A percentile compares a stretch with the other conserved stretches of the same genome.
Evolutionary conservation across 164 flowering plant species (phyloP).

Genomic region (Tetrastigma voinierianum): DNA sequence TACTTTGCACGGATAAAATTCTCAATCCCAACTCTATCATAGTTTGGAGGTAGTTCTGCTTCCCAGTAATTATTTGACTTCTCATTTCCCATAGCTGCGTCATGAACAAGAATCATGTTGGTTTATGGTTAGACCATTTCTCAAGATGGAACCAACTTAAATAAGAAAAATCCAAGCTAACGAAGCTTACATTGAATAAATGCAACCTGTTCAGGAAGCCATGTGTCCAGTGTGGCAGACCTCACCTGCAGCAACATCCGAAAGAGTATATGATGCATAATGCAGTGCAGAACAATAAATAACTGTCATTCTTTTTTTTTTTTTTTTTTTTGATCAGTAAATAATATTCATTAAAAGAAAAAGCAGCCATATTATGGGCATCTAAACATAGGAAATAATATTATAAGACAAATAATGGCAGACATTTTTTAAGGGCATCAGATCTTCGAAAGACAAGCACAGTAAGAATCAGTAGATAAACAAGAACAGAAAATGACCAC

Average conservation of each 20-base stretch:
- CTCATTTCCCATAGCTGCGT: conserved; percentile 88
- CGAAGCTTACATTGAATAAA: conserved; percentile 74
- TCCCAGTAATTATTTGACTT: conserved; percentile 88
- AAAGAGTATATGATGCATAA: neutral
- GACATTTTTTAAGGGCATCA: no score
- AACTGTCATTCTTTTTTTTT: no score
- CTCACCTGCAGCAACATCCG: conserved; percentile 56
- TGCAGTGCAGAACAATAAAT: no score
- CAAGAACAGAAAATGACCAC: no score
- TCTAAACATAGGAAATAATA: no score
- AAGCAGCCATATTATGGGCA: no score
- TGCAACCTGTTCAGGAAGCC: conserved; percentile 99
- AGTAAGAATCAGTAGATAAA: no score
- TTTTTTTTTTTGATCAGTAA: no score
- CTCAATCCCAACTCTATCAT: conserved; percentile 92
- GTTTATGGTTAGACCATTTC: neutral
- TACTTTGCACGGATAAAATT: conserved; percentile 97
- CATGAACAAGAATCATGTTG: conserved; percentile 12
- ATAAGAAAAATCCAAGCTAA: neutral
- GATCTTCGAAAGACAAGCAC: no score
- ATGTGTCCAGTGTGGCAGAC: conserved; percentile 91
- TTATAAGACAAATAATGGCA: no score
- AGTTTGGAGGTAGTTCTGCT: conserved; percentile 90
- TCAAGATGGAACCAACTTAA: neutral
- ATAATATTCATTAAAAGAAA: no score